Base-by-base conservation (phyloP, 331 rosid genomes). In the Dryas integrifolia region DNA sequence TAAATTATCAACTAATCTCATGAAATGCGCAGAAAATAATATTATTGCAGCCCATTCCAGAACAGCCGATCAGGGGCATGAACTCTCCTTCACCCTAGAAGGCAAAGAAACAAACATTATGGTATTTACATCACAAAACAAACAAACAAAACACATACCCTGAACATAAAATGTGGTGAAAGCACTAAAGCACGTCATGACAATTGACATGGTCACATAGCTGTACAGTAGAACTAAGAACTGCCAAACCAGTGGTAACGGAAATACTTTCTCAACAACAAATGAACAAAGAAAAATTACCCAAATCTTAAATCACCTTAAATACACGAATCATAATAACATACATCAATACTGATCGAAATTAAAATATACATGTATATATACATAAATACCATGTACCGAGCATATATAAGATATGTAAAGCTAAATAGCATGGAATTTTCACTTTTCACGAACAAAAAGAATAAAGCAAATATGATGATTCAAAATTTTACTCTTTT, bases 31-130 rank as follows among this genome's bases (percentile, higher is more conserved):
- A 62, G 63, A 64, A 50, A 70, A 52, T 30, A 48, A 56, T 44
- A 68, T 44, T 15, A 74, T 53, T 35, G 21, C 12, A 47, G 46
- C 70, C 63, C 63, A 67, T 76, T 63, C 72, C 82, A 74, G 57
- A 49, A 21, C 67, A 59, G 69, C 45, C 44, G 6, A 18, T 14
- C 11, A 39, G 7, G 48, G 56, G 59, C 39, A 73, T 74, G 49
- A 67, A 72, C 88, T 84, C 55, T 43, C 24, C 58, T 43, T 35
- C 71, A 52, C 35, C 71, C 72, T 77, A 11, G 9, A 60, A 47
- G 14, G 10, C 49, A 67, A 57, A 48, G 9, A 64, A 44, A 44
- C 55, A 77, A 43, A 43, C 35, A 14, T 10, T 24, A 7, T 49
- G 11, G 35, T 30, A 30, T 30, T 30, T 30, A 30, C 2, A 62